These are phyloP conservation scores for Elsinoe fawcettii DNA, from an alignment of 2,329 filamentous ascomycete genomes.

Conservation along the genomic window DNA sequence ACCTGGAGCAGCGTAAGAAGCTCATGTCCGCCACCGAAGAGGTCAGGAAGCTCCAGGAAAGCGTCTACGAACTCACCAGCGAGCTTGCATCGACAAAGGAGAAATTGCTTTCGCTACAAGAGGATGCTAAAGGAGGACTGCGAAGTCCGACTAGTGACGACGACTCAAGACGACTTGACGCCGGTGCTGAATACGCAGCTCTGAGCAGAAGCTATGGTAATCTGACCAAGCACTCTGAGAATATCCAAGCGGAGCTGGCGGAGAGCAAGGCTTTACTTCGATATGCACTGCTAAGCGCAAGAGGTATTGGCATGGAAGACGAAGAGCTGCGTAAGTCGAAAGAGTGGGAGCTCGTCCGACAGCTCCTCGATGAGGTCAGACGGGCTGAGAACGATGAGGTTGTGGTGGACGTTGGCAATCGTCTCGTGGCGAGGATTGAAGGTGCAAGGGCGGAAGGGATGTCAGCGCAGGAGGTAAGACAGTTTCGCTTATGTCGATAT, in stretches of 20 bases:
- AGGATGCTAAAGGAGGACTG: neutral
- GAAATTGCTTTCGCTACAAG: constrained; percentile 13
- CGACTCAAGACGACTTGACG: constrained; percentile 14
- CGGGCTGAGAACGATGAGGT: constrained; percentile 17
- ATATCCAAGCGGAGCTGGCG: constrained; percentile 20
- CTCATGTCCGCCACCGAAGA: constrained; percentile 18
- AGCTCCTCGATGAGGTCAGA: constrained; percentile 20
- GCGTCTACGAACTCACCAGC: constrained; percentile 18
- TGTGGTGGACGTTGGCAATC: constrained; percentile 16
- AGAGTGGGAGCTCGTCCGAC: constrained; percentile 21
- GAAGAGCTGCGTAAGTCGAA: constrained; percentile 19
- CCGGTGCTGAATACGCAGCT: constrained; percentile 17
- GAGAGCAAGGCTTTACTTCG: constrained; percentile 22
- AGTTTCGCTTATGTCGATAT: neutral
- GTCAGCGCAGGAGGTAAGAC: constrained; percentile 15
- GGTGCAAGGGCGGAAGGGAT: constrained; percentile 12
- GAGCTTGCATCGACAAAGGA: constrained; percentile 21
- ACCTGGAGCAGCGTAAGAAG: constrained; percentile 21
- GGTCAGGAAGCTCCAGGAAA: constrained; percentile 28
- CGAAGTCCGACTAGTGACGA: constrained; percentile 16
- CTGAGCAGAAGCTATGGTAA: constrained; percentile 18
- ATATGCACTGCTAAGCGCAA: constrained; percentile 20
- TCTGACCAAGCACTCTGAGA: constrained; percentile 20
- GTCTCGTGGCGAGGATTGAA: constrained; percentile 19
- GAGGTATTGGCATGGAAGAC: constrained; percentile 16